Base-by-base conservation (phyloP, 1,284 basidiomycete species). In the Cryptococcus sp. region DNA sequence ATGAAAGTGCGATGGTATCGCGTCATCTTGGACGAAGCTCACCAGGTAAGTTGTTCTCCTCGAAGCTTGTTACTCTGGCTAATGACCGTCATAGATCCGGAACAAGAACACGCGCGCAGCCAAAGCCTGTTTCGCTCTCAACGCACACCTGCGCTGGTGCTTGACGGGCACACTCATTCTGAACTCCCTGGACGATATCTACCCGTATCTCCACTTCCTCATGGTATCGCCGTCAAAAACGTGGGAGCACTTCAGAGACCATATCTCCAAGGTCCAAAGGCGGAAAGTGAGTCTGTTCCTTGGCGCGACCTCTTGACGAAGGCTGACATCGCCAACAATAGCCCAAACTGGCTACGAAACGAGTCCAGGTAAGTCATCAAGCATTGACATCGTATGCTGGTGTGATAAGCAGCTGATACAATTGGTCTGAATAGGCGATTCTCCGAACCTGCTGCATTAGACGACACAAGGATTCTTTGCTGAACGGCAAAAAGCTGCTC, bases 1-100 rank as follows among this genome's bases (percentile, higher is more conserved):
- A 70, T 76, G 39, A 54, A 70, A 23, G 63, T 72, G 23, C 58
- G 69, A 10, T 80, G 74, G 71, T 80, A 74, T 61, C 67, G 81
- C 17, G 69, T 80, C 47, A 71, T 80, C 35, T 63, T 81, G 15
- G 80, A 81, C 59, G 81, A 82, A 58, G 78, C 78, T 0, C 78
- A 73, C 47, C 59, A 66, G 27, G 65, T 69, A 19, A 57, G 64
- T 54, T 3, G n/a, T 6, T 17, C 31, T 35, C 13, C 13, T 35
- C 31, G 31, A 10, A 35, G 31, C 27, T 22, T 40, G 16, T 39
- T 20, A 15, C 19, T 1, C 5, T 22, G n/a, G 17, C 45, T 56
- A n/a, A 5, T 22, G 16, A 3, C 38, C 55, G 53, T 54, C 57
- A 40, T 23, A 64, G 56, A 65, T 76, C 51, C 66, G 79, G 23